Evolutionary conservation across 1,284 basidiomycete species (phyloP), one percentile per base, ranked within the genome.

Genomic region (Moniliella sp.): DNA sequence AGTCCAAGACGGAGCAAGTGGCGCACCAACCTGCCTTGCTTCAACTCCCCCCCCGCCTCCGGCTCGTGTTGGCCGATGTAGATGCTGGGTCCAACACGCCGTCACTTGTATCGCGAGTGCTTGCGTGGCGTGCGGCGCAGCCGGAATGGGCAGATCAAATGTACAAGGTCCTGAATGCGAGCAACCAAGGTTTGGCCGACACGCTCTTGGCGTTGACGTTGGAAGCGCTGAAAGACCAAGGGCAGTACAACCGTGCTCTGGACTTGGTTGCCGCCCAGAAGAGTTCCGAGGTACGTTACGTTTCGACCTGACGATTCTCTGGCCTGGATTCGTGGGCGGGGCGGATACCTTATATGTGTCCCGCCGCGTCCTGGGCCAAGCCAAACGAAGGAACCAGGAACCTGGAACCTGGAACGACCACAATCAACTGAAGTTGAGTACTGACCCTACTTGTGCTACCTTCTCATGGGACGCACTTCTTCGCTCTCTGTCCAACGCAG

Each of bases 1-100:
- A n/a, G n/a, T n/a, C n/a, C n/a, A n/a, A n/a, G n/a, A n/a, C n/a
- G n/a, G n/a, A n/a, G n/a, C n/a, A n/a, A n/a, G n/a, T n/a, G n/a
- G n/a, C n/a, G n/a, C n/a, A n/a, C 5, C 32, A 39, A 4, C 57
- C 57, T 8, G 50, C 53, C 1, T 46, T 53, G 1, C 36, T 59
- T 9, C 38, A 40, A 23, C 40, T 59, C 5, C 57, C 57, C 3
- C 52, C 57, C 0, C 42, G 44, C 27, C 30, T 57, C 8, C 42
- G 44, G 12, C 34, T 59, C 18, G 42, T 54, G 9, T 38, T 59
- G 1, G 57, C 53, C 7, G 57, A 59, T 31, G 55, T 59, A 5
- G 53, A 59, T 25, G 46, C 57, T 3, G 57, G 57, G 3, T 47
- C 43, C 12, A 56, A 57, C 35, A 59, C 57, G 2, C 57, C 52